Base-by-base conservation (phyloP, 805 yeast species). In the Spathaspora arborariae region DNA sequence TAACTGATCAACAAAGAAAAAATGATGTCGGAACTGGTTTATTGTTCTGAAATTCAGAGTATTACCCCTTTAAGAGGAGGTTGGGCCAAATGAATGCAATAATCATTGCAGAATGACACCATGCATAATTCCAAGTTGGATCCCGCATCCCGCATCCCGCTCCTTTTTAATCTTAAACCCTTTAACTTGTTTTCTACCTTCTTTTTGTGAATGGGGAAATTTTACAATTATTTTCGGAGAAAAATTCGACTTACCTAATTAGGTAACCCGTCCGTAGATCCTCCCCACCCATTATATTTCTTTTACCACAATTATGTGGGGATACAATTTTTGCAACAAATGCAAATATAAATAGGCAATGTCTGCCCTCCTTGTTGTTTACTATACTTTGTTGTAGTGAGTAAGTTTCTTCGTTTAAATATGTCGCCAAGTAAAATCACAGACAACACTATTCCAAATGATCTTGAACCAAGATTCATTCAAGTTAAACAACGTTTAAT, bases 401-500 rank as follows among this genome's bases (percentile, higher is more conserved):
- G 4, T 13, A 13, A 10, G 8, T 6, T 5, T 10, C 10, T 30
- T 9, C 18, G 11, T 3, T 30, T 30, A 10, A 13, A 2, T 11
- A 43, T 43, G 45, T 35, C 45, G 2, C 45, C 45, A 24, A 15
- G 35, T 36, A 36, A 38, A 43, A 10, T 43, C 21, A 37, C 24
- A 9, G 42, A 26, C 16, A 36, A 13, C n/a, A 20, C 18, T 22
- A 18, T 20, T 15, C 45, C 45, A 20, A 24, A 33, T 36, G 45
- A 43, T 30, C 37, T 43, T 26, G 42, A 43, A 24, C 34, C 45
- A 20, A 44, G 45, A n/a, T 43, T 24, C 20, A 16, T 20, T 20
- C 35, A 34, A 18, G 26, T 39, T 10, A 43, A 26, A 33, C 34
- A 37, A 26, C 20, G 40, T 20, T 50, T 56, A 13, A 56, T 60